A percentile compares a stretch with the other conserved stretches of the same genome.
Conservation (phyloP, 2,329 filamentous ascomycete species). For the Boeremia exigua region DNA sequence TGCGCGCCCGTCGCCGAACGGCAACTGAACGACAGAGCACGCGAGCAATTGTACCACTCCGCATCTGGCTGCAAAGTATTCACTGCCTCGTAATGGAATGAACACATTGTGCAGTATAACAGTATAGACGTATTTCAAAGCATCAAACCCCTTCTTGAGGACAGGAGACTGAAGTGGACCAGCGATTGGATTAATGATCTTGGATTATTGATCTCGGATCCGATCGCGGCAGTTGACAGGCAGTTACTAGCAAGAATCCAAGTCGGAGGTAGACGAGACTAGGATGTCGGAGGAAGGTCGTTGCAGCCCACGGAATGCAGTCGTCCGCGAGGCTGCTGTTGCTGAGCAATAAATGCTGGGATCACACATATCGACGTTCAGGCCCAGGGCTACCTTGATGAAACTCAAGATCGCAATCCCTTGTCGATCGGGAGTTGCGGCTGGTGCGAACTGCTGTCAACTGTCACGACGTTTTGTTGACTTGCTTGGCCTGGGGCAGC, state of each 20-base stretch:
- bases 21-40: slow-evolving; percentile 9
- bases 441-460: slow-evolving; percentile 16
- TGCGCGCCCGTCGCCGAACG: slow-evolving; percentile 5
- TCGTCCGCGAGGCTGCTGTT: background rate
- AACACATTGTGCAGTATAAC: background rate
- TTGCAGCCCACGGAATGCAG: background rate
- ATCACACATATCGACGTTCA: background rate
- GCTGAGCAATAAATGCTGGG: background rate
- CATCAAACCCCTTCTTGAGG: slow-evolving; percentile 1
- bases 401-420: background rate
- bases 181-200: background rate
- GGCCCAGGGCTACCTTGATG: background rate
- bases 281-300: slow-evolving; percentile 10
- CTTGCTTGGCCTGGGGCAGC: slow-evolving; percentile 18
- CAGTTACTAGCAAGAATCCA: background rate
- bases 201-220: slow-evolving; percentile 2
- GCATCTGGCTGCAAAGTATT: background rate
- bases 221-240: slow-evolving; percentile 14
- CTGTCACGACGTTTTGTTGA: slow-evolving; percentile 14
- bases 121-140: background rate
- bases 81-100: background rate
- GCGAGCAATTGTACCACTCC: slow-evolving; percentile 1
- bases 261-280: slow-evolving; percentile 10
- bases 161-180: slow-evolving; percentile 10
- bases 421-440: background rate